Base-by-base conservation (phyloP, 2,329 filamentous ascomycete genomes). In the Penicillium sp. region DNA sequence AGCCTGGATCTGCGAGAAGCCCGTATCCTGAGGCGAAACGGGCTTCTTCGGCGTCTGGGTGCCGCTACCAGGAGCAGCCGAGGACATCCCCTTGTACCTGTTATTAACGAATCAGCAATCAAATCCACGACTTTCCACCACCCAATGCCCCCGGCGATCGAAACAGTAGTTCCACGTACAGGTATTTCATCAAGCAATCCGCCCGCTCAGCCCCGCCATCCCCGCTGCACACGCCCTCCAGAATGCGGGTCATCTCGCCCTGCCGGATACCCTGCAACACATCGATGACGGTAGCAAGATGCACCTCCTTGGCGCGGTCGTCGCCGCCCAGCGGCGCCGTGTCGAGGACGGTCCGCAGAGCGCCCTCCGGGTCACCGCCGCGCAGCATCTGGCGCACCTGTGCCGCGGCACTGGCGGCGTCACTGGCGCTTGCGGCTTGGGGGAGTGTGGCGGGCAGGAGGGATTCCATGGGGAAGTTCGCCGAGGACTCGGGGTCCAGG, bases 151-250 rank as follows among this genome's bases (percentile, higher is more conserved):
- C n/a, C 10, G 12, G 15, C 5, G 38, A 25, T 31, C 21, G 31
- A 29, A 29, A 50, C 2, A 23, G n/a, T 41, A 29, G 8, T 41
- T 39, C 16, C 46, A 80, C 88, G 68, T 84, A 97, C 86, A 97
- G 80, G 77, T 97, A 99, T 80, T 99, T 99, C 90, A 96, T 96
- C 73, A 99, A 79, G 49, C 93, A 91, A 74, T 99, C 94, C 63
- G 96, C 79, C 58, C 89, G 82, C 76, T 97, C 94, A 58, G 85
- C 85, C 29, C 94, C 94, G 58, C 89, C 89, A 48, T 89, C 85
- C 12, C 87, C 86, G 56, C 79, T 80, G 77, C 94, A 91, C 68
- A 97, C 88, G 55, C 86, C 84, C 75, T 87, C 86, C 63, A 99
- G 80, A 68, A 97, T 86, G 15, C 90, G 89, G 60, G 87, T 91